phyloP scores from a whole-genome alignment of 352 stramenopile genomes.

The Thalassiosira mediterranea region DNA sequence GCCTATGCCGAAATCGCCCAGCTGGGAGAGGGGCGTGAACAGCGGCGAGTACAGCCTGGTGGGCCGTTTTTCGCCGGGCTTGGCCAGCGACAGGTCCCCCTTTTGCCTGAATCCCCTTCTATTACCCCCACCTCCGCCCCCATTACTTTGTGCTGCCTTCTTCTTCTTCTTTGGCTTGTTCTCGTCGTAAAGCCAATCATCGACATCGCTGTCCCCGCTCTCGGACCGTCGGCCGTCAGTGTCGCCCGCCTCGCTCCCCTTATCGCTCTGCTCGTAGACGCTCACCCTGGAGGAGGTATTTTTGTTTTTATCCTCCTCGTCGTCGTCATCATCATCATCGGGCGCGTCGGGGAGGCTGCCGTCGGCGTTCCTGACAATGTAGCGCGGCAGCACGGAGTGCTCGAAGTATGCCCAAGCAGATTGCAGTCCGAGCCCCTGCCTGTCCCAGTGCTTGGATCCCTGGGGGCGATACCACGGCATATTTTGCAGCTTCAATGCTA shows the following conservation, averaged over 20 bases:
- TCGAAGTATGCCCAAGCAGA: slow-evolving; percentile 57
- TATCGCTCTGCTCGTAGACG: slow-evolving; percentile 10
- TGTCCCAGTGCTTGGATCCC: slow-evolving; percentile 42
- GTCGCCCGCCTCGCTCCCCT: slow-evolving; percentile 18
- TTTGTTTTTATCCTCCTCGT: too few relatives aligned
- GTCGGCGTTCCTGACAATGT: slow-evolving; percentile 46
- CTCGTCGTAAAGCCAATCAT: slow-evolving; percentile 48
- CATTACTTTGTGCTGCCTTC: slow-evolving; percentile 10
- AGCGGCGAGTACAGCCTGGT: slow-evolving; percentile 67
- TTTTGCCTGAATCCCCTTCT: slow-evolving; percentile 4
- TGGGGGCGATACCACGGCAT: slow-evolving; percentile 49
- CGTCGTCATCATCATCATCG: slow-evolving; percentile 8
- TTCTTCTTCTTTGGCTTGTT: slow-evolving; percentile 24
- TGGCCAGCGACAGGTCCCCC: slow-evolving; percentile 53
- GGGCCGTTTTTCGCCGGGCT: slow-evolving; percentile 60
- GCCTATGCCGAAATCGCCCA: slow-evolving; percentile 71
- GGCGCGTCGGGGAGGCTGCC: slow-evolving; percentile 8
- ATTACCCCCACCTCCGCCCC: not conserved
- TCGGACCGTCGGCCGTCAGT: not conserved
- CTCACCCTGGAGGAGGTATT: not conserved
- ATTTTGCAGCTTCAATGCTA: slow-evolving; percentile 49
- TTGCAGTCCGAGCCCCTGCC: slow-evolving; percentile 41
- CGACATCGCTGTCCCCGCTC: slow-evolving; percentile 30
- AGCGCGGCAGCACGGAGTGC: slow-evolving; percentile 47
- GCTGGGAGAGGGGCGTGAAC: slow-evolving; percentile 58